Conservation (phyloP, 768 basidiomycete species). For the Rhizopogon roseolus region DNA sequence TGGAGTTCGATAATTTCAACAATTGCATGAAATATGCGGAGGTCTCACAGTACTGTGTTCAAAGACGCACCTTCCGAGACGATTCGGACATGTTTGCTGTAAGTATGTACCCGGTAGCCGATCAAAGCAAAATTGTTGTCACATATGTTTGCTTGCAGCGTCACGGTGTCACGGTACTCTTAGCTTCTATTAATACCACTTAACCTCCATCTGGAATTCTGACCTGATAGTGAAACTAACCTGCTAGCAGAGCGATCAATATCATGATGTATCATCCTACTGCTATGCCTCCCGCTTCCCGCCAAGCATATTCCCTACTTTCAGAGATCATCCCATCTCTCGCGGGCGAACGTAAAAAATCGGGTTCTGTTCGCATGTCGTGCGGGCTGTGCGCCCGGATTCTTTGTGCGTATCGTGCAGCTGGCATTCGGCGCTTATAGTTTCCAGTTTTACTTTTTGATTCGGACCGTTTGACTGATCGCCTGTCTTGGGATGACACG, state of each 20-base stretch:
- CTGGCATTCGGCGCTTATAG: background rate
- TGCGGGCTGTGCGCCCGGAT: background rate
- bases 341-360: background rate
- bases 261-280: background rate
- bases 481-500: background rate
- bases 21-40: background rate
- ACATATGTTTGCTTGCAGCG: background rate
- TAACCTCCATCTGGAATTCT: background rate
- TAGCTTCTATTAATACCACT: background rate
- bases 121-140: too few species aligned
- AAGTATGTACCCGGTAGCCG: too few species aligned
- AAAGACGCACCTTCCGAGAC: background rate
- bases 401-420: background rate
- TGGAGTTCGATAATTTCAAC: background rate
- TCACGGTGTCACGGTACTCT: too few species aligned
- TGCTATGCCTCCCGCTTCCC: background rate
- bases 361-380: background rate
- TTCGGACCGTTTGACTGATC: background rate
- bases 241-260: background rate
- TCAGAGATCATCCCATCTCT: background rate
- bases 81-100: background rate
- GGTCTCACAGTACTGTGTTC: background rate
- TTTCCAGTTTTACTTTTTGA: background rate
- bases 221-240: background rate
- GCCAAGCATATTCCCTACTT: background rate